A percentile compares a stretch with the other conserved stretches of the same genome.
Conservation (phyloP, 352 stramenopile species). For the Pythium plurisporium region DNA sequence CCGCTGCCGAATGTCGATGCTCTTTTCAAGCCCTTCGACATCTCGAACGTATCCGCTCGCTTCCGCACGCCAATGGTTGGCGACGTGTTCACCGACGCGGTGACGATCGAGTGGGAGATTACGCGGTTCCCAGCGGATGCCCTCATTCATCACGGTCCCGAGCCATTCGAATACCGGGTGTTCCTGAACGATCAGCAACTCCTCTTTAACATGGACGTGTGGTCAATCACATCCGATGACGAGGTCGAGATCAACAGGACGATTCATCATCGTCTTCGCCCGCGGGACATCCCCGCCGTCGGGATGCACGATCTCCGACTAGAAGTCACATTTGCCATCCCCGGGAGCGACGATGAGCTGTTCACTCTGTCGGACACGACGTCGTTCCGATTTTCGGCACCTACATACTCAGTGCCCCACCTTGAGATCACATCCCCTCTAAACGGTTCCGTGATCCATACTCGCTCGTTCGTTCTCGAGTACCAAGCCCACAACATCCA, state of each 20-base stretch:
- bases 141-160: constrained; percentile 32
- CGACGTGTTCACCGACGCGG: constrained; percentile 9
- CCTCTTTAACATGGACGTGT: constrained; percentile 35
- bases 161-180: constrained; percentile 43
- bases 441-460: constrained; percentile 22
- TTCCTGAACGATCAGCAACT: constrained; percentile 32
- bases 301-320: constrained; percentile 25
- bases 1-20: constrained; percentile 31
- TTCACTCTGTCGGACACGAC: constrained; percentile 25
- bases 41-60: constrained; percentile 39
- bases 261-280: constrained; percentile 15
- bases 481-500: constrained; percentile 37
- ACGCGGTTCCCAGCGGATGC: constrained; percentile 32
- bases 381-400: constrained; percentile 14
- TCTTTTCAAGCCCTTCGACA: constrained; percentile 35
- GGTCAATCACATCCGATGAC: not conserved
- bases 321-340: constrained; percentile 35
- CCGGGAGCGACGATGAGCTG: constrained; percentile 30
- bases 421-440: constrained; percentile 25
- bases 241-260: constrained; percentile 16
- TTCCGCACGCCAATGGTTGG: constrained; percentile 30
- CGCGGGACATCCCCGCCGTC: not conserved
- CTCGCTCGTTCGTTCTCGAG: constrained; percentile 28
- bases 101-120: constrained; percentile 43
- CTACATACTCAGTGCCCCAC: constrained; percentile 6